Evolutionary conservation across 164 flowering plant genomes (phyloP), one percentile per base, ranked within the genome.

Genomic region (Berberis thunbergii): DNA sequence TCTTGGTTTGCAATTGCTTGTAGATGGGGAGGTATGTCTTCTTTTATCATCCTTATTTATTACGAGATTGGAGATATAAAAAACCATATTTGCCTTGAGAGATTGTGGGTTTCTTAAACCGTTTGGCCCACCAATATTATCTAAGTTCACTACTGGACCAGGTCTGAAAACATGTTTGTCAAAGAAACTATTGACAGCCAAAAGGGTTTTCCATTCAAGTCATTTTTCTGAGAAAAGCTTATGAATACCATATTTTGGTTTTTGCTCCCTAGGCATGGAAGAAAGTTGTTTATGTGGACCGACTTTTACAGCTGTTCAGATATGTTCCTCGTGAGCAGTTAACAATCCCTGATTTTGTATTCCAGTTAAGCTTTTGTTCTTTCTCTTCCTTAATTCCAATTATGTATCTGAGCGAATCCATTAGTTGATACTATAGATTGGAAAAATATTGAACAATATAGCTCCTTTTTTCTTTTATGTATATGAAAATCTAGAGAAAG

Each of bases 311-410:
- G 80, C 81, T 94, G 59, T 94, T 94, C 81, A 83, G 74, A 86
- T 89, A 89, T 49, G 91, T 91, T 76, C 97, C 96, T 10, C 96
- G 99, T n/a, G 97, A 94, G 75, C 99, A 91, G 70, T 73, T 94
- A 72, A 87, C 91, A 45, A 91, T 94, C 61, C 99, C 97, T 0
- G 99, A 94, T 69, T 94, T 94, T 63, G 99, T 91, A 45, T 94
- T 94, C 77, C 99, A 94, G 99, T 90, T 85, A 76, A 86, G 92
- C 81, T 43, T 64, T 26, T 62, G 59, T 3, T 67, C 13, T 41
- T 43, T 43, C n/a, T 26, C 26, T 26, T 26, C 26, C 26, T 26
- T 26, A 26, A 26, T 26, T 26, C 26, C 26, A 26, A 26, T 26
- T 26, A 26, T 26, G 26, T 1, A 48, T 48, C 10, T 48, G 4